Conservation (phyloP, 306 rosid genomes). For the Vigna angularis region DNA sequence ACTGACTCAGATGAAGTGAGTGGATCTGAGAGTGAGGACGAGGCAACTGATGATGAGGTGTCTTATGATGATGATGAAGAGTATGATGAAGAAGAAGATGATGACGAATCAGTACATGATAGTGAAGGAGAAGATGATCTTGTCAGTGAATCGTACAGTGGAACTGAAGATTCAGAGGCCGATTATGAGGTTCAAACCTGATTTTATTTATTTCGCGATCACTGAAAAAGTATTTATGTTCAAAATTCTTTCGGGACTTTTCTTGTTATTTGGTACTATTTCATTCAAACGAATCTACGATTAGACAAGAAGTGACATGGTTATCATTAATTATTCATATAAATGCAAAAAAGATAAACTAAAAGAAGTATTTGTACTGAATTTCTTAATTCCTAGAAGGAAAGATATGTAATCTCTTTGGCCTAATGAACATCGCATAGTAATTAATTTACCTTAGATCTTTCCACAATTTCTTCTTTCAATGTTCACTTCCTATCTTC, state of each 20-base stretch:
- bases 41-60: constrained; percentile 74
- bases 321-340: constrained; percentile 10
- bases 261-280: neutral
- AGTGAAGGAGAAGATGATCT: constrained; percentile 67
- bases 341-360: neutral
- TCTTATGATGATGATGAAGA: constrained; percentile 73
- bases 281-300: constrained; percentile 15
- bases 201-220: constrained; percentile 40
- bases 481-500: constrained; percentile 25
- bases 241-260: neutral
- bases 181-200: constrained; percentile 59
- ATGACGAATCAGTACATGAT: constrained; percentile 60
- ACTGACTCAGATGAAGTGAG: constrained; percentile 81
- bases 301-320: constrained; percentile 27
- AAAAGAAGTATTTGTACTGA: neutral
- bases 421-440: neutral
- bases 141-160: constrained; percentile 65
- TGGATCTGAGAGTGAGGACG: constrained; percentile 81
- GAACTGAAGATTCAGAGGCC: constrained; percentile 54
- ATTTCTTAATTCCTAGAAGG: neutral
- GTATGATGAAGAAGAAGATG: constrained; percentile 61
- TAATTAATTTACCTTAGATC: constrained; percentile 16
- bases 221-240: neutral
- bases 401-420: neutral
- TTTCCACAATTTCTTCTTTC: constrained; percentile 39